Base-by-base conservation (phyloP, 2,329 filamentous ascomycete genomes). In the Ampelomyces quisqualis region DNA sequence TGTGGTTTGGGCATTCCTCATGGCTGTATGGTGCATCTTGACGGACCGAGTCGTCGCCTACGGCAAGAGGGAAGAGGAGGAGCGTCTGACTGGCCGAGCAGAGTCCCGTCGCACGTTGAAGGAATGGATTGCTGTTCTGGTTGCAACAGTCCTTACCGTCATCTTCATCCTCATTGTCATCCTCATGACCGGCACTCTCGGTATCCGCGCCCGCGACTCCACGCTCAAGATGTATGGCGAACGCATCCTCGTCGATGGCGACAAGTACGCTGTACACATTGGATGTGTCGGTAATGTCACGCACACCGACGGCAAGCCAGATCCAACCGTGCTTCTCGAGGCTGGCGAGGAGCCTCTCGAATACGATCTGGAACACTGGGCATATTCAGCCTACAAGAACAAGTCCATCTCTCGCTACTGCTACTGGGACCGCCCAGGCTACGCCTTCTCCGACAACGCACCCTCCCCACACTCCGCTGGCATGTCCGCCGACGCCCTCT, bases 51-150 rank as follows among this genome's bases (percentile, higher is more conserved):
- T 87, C 4, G 93, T 98, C 7, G 79, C 86, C 58, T 95, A 89
- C 86, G 93, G 91, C 41, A 97, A 97, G 70, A 77, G 77, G 1
- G 89, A 96, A 58, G 93, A 97, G 66, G 93, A 98, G 65, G 85
- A 95, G 65, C 82, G 93, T 18, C 74, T 97, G 14, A 97, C 91
- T 0, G 93, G 93, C 8, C 85, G 91, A 10, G 80, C 86, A 20
- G 91, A 98, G 72, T 89, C 86, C 8, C 81, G 90, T 17, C 82
- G 90, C 19, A 87, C 89, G 0, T 68, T 96, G 4, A 73, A 79
- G 28, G 89, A 97, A 72, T 97, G 93, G 91, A 70, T 83, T 4
- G 85, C 84, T 29, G 88, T 98, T 10, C 71, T 94, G 3, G 61
- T 84, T 3, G 85, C 89, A 18, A 90, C 86, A 1, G 70, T 90